A percentile compares a stretch with the other conserved stretches of the same genome.
Conservation (phyloP, 805 yeast species). For the Suhomyces canberraensis region DNA sequence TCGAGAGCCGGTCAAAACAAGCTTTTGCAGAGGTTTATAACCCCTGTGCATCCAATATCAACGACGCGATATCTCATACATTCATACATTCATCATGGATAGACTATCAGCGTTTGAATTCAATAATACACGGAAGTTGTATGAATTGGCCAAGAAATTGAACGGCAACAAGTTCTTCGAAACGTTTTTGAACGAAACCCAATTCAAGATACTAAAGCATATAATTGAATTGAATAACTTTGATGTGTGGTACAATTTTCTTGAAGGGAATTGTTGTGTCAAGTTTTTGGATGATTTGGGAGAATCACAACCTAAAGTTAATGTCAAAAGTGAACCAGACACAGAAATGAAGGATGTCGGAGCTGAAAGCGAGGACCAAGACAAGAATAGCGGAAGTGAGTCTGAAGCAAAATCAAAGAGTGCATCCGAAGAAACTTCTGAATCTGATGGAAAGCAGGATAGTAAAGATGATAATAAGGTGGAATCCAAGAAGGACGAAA, state of each 20-base stretch:
- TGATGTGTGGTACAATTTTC: slow-evolving; percentile 45
- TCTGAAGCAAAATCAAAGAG: slow-evolving; percentile 12
- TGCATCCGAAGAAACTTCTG: slow-evolving; percentile 1
- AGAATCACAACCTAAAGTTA: not conserved
- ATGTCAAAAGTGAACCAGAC: slow-evolving; percentile 1
- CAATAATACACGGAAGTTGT: slow-evolving; percentile 30
- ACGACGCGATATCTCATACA: too few species aligned
- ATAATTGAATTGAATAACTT: slow-evolving; percentile 37
- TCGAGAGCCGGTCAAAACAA: too few species aligned
- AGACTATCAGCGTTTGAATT: slow-evolving; percentile 35
- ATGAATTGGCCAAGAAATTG: slow-evolving; percentile 34
- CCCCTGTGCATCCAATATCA: too few species aligned
- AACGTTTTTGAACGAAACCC: slow-evolving; percentile 50
- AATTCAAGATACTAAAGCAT: slow-evolving; percentile 47
- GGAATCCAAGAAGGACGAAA: slow-evolving; percentile 11
- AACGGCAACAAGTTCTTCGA: slow-evolving; percentile 32
- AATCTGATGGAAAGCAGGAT: slow-evolving; percentile 9
- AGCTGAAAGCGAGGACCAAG: slow-evolving; percentile 7
- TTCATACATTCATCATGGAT: too few species aligned
- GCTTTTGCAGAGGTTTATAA: too few species aligned
- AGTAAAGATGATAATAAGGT: slow-evolving; percentile 26
- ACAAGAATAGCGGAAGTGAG: slow-evolving; percentile 22
- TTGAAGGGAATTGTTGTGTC: slow-evolving; percentile 37
- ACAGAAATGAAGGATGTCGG: slow-evolving; percentile 3
- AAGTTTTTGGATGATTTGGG: slow-evolving; percentile 14